Conservation (phyloP, 306 rosid species). For the Quillaja saponaria region DNA sequence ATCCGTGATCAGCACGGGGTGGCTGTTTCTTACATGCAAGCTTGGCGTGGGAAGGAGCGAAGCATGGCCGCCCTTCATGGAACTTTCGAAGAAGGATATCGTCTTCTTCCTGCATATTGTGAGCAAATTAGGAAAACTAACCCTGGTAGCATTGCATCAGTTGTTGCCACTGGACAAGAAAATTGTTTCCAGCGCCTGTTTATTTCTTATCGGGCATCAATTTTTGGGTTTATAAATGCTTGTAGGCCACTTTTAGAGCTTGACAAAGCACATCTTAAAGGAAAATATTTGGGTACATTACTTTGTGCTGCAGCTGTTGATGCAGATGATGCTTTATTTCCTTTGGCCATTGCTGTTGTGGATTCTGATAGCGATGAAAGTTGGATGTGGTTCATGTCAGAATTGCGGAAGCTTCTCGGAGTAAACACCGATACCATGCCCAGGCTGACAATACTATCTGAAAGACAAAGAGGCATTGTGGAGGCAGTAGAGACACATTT, state of each 20-base stretch:
- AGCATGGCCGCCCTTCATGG: conserved; percentile 99
- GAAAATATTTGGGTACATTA: conserved; percentile 80
- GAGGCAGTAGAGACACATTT: conserved; percentile 95
- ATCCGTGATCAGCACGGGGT: conserved; percentile 98
- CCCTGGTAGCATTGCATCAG: conserved; percentile 95
- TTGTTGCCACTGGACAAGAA: conserved; percentile 90
- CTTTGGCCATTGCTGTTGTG: conserved; percentile 87
- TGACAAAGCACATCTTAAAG: conserved; percentile 88
- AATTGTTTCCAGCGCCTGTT: conserved; percentile 86
- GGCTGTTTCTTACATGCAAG: conserved; percentile 99
- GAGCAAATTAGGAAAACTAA: conserved; percentile 88
- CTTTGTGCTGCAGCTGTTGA: conserved; percentile 94
- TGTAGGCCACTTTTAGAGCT: conserved; percentile 97
- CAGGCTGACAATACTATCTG: conserved; percentile 86
- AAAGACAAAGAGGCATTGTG: conserved; percentile 76
- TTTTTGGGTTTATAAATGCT: conserved; percentile 91
- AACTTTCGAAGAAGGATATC: conserved; percentile 95
- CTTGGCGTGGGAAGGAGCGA: conserved; percentile 99
- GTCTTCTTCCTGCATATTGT: conserved; percentile 87
- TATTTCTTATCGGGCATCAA: conserved; percentile 84
- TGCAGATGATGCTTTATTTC: conserved; percentile 88
- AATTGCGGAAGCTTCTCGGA: conserved; percentile 90
- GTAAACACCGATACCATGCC: conserved; percentile 97
- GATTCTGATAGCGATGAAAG: conserved; percentile 89
- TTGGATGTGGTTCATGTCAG: conserved; percentile 99